Base-by-base conservation (phyloP, 2,329 filamentous ascomycete species). In the Botrytis fabae region DNA sequence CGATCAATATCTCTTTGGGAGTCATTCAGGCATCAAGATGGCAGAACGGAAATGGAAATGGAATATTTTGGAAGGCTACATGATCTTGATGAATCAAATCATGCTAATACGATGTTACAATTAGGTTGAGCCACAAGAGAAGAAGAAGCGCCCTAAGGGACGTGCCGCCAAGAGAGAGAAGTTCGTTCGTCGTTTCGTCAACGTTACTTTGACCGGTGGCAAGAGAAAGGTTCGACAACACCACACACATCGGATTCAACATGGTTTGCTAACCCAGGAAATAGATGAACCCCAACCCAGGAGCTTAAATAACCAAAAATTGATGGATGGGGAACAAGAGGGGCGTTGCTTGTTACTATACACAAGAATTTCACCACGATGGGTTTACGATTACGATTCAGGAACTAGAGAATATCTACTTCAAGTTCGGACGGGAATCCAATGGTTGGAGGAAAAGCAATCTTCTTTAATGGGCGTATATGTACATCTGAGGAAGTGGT, bases 171-270 rank as follows among this genome's bases (percentile, higher is more conserved):
- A 98, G 94, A 91, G 95, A 83, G 91, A 97, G 85, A 91, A 90
- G 85, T 98, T 98, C 91, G 97, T 94, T 81, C 93, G 95, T 85
- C 94, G 95, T 83, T 98, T 98, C 89, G 95, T 98, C 81, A 98
- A 98, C 87, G 94, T 98, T 84, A 96, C 93, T 83, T 90, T 97
- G 86, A 97, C 95, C 79, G 95, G 94, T 85, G 95, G 95, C 88
- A 98, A 98, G 95, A 90, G 95, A 86, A 98, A 98, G 94, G 94
- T 96, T 78, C 75, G 73, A 69, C 38, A 32, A 57, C 65, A 65
- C 42, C 10, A 54, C 73, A 25, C 57, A 32, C 51, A 22, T 32
- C 22, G 20, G 6, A 38, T 28, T 8, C 65, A 69, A 62, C 72
- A 28, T 71, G 62, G 54, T 69, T 76, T 62, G 62, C 59, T 75